A percentile compares a stretch with the other conserved stretches of the same genome.
These are phyloP conservation scores for Pogostemon cablin DNA, from an alignment of 257 asterid genomes.

Conservation along the genomic window DNA sequence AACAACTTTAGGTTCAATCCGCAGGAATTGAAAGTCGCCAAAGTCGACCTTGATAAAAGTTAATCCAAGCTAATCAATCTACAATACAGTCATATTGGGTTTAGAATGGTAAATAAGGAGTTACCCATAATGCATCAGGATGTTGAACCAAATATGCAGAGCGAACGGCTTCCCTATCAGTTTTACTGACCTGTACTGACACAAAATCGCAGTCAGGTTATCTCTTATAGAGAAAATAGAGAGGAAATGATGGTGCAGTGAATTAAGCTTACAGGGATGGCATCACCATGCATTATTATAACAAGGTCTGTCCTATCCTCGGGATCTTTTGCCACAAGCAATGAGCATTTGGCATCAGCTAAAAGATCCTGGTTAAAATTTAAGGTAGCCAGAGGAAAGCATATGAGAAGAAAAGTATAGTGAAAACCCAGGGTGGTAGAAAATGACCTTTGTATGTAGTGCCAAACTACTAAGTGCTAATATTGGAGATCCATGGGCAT, in stretches of 20 bases:
- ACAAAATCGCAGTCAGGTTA: constrained; percentile 20
- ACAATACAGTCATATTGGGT: constrained; percentile 15
- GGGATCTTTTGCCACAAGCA: constrained; percentile 95
- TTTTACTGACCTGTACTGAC: constrained; percentile 52
- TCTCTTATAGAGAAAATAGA: constrained; percentile 5
- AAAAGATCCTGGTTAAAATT: constrained; percentile 73
- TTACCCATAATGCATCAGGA: constrained; percentile 97
- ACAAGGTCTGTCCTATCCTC: constrained; percentile 88
- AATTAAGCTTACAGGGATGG: constrained; percentile 61
- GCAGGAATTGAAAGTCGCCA: constrained; percentile 93
- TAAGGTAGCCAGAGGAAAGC: constrained; percentile 4
- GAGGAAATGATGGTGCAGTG: constrained; percentile 6
- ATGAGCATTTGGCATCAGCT: constrained; percentile 83
- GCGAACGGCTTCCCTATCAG: constrained; percentile 62
- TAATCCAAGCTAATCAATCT: constrained; percentile 31
- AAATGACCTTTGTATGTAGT: constrained; percentile 76
- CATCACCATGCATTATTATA: constrained; percentile 85
- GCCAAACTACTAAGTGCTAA: constrained; percentile 88
- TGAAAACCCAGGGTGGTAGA: too few species aligned
- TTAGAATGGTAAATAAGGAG: constrained; percentile 25
- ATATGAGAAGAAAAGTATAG: neutral
- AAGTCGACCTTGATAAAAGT: constrained; percentile 76
- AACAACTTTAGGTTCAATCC: constrained; percentile 79
- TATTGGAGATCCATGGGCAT: constrained; percentile 85
- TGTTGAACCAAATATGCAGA: constrained; percentile 78